Evolutionary conservation across 352 stramenopile species (phyloP).

Genomic region (Achlya hypogyna): DNA sequence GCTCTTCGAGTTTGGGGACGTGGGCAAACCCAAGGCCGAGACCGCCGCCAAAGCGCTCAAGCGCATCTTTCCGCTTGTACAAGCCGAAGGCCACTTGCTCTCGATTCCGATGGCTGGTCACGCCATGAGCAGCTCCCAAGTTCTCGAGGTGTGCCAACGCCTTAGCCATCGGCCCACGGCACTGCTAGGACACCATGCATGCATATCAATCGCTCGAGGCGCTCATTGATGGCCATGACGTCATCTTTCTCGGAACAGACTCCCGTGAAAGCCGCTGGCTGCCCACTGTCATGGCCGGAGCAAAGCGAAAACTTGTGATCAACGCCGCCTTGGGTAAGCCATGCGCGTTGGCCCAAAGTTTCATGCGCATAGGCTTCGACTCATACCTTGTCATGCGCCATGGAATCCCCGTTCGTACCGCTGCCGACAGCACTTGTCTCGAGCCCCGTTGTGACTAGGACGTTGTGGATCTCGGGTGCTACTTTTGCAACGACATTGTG

Average conservation of each 20-base stretch:
- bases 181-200: conserved; percentile 39
- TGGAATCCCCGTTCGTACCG: conserved; percentile 36
- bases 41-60: conserved; percentile 89
- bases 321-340: conserved; percentile 64
- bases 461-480: conserved; percentile 84
- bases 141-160: neutral
- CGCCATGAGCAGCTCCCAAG: conserved; percentile 44
- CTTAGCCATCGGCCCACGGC: neutral
- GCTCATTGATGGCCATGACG: conserved; percentile 90
- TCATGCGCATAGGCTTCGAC: conserved; percentile 87
- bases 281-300: conserved; percentile 91
- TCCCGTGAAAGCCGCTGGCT: conserved; percentile 98
- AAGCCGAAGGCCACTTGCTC: conserved; percentile 80
- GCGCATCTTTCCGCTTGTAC: conserved; percentile 89
- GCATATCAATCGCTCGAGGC: conserved; percentile 75
- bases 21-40: conserved; percentile 89
- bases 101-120: conserved; percentile 99
- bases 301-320: conserved; percentile 86
- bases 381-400: conserved; percentile 98
- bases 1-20: conserved; percentile 94
- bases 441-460: conserved; percentile 6
- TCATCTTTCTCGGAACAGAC: conserved; percentile 97
- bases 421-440: neutral
- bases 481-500: conserved; percentile 99
- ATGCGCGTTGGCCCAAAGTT: neutral